Evolutionary conservation across 1,284 basidiomycete genomes (phyloP).

Genomic region (Heterobasidion parviporum): DNA sequence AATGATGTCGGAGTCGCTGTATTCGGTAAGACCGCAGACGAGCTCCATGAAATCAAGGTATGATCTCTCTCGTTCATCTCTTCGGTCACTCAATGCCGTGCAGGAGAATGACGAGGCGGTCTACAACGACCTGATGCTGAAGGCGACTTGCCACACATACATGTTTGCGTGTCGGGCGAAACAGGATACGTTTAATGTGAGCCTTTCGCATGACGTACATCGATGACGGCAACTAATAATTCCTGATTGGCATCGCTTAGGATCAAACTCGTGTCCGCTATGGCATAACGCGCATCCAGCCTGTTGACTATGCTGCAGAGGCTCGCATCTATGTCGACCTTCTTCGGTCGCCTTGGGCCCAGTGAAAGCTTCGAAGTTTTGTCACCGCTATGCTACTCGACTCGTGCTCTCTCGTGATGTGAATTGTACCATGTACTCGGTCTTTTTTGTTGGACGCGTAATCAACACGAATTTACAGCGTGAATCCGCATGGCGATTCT

Average conservation of each 20-base stretch:
- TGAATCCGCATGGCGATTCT: not conserved
- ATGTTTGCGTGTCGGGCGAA: constrained; percentile 87
- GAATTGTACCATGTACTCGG: no score
- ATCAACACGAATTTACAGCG: no score
- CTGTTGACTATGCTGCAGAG: constrained; percentile 72
- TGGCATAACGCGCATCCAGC: constrained; percentile 60
- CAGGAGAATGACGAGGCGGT: constrained; percentile 61
- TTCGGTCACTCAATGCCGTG: constrained; percentile 5
- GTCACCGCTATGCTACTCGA: not conserved
- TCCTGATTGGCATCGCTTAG: constrained; percentile 27
- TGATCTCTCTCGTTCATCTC: constrained; percentile 9
- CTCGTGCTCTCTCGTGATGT: not conserved
- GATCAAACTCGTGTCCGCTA: constrained; percentile 77
- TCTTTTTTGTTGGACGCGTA: no score
- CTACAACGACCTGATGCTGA: constrained; percentile 57
- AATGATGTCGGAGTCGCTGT: constrained; percentile 83
- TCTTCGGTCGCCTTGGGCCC: constrained; percentile 32
- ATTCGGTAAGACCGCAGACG: constrained; percentile 77
- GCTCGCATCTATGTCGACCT: constrained; percentile 51
- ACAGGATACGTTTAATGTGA: constrained; percentile 79
- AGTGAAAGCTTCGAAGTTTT: constrained; percentile 12
- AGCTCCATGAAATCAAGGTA: constrained; percentile 70
- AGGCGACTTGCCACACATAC: constrained; percentile 64
- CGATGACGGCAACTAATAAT: not conserved
- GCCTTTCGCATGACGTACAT: constrained; percentile 16